Percentiles rank a stretch among this genome's conserved stretches.
phyloP scores from a whole-genome alignment of 208 protist genomes.

The Herpetomonas samuelpessoai region DNA sequence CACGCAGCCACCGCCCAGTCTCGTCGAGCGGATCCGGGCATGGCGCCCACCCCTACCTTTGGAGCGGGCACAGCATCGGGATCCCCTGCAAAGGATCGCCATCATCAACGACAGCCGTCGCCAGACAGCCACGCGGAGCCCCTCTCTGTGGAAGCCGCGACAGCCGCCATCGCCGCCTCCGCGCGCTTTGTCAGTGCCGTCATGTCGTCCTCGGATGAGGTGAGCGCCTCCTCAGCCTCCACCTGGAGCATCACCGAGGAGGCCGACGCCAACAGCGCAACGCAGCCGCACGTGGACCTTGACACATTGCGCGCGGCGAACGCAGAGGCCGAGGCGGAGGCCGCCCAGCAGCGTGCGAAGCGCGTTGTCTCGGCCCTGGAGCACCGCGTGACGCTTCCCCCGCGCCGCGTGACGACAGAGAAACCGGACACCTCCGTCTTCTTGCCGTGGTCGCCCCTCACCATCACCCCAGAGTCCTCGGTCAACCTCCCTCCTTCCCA shows the following conservation, averaged over 20 bases:
- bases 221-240: background rate
- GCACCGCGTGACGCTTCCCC: background rate
- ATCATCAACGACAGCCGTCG: no score
- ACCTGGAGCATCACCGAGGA: constrained; percentile 3
- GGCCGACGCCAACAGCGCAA: constrained; percentile 3
- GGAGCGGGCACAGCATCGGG: no score
- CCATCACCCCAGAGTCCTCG: constrained; percentile 49
- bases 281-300: background rate
- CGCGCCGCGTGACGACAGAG: constrained; percentile 4
- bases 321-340: background rate
- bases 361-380: background rate
- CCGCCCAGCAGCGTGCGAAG: background rate
- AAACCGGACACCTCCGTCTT: constrained; percentile 57
- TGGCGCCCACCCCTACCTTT: no score
- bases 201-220: background rate
- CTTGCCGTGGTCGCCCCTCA: constrained; percentile 60
- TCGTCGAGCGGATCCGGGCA: no score
- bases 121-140: no score
- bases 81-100: no score
- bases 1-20: no score
- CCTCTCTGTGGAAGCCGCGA: background rate
- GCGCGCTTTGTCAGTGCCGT: background rate
- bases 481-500: constrained; percentile 19
- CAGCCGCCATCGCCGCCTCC: background rate
- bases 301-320: background rate